These are phyloP conservation scores for Pyricularia pennisetigena DNA, from an alignment of 2,329 filamentous ascomycete genomes.

Conservation along the genomic window DNA sequence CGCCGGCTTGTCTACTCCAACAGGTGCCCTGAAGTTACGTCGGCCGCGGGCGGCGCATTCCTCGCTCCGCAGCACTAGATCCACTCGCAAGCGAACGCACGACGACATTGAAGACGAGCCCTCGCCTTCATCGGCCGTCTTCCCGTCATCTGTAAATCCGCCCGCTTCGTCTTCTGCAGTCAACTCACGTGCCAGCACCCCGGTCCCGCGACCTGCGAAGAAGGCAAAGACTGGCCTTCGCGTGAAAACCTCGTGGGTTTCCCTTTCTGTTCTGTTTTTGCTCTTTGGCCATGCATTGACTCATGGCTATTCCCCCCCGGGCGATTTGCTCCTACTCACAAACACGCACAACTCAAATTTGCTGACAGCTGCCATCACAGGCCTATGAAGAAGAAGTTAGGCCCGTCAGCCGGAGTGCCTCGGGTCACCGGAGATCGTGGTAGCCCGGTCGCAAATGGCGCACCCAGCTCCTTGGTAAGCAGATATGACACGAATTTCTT, in stretches of 20 bases:
- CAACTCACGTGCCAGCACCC: constrained; percentile 52
- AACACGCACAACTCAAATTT: neutral
- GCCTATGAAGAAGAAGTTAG: constrained; percentile 66
- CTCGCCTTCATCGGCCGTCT: constrained; percentile 41
- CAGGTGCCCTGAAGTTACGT: neutral
- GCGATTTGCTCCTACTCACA: neutral
- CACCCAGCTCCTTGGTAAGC: constrained; percentile 42
- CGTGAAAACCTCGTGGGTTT: constrained; percentile 60
- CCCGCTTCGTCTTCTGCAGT: constrained; percentile 32
- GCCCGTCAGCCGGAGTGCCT: constrained; percentile 59
- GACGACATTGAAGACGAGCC: constrained; percentile 43
- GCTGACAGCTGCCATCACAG: constrained; percentile 30
- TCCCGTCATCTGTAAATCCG: constrained; percentile 21
- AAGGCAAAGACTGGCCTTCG: constrained; percentile 52
- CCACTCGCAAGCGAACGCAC: constrained; percentile 39
- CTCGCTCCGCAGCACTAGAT: constrained; percentile 29
- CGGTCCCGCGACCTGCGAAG: constrained; percentile 46
- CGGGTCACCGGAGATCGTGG: constrained; percentile 54
- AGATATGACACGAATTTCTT: neutral
- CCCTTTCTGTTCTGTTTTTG: constrained; percentile 3
- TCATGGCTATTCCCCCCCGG: too few species aligned
- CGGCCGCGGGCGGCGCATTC: constrained; percentile 7
- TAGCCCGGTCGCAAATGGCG: constrained; percentile 50
- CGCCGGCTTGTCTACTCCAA: constrained; percentile 1
- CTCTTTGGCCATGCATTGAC: neutral